Evolutionary conservation across 257 asterid genomes (phyloP).

Genomic region (Asclepias syriaca): DNA sequence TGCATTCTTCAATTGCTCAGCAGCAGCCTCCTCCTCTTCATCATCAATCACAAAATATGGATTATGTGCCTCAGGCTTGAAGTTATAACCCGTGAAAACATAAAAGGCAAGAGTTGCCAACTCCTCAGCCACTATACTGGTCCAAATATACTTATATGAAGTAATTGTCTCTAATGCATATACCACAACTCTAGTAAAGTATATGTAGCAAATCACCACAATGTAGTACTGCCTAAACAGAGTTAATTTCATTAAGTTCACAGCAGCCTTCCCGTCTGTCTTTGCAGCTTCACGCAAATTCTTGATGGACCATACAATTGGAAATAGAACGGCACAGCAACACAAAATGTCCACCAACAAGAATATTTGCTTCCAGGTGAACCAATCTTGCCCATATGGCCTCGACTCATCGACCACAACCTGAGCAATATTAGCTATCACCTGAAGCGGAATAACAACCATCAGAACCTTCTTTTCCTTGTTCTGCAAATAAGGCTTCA

Average conservation of each 20-base stretch:
- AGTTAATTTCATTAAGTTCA: conserved; percentile 83
- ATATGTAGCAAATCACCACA: conserved; percentile 79
- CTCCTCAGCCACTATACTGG: conserved; percentile 75
- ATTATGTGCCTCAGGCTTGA: conserved; percentile 79
- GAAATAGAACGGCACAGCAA: conserved; percentile 78
- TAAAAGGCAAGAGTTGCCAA: conserved; percentile 73
- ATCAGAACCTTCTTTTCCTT: conserved; percentile 84
- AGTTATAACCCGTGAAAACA: conserved; percentile 64
- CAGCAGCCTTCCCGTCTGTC: conserved; percentile 87
- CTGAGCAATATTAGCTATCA: conserved; percentile 79
- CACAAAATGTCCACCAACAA: conserved; percentile 76
- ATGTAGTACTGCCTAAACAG: conserved; percentile 73
- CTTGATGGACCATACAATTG: conserved; percentile 91
- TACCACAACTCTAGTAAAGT: conserved; percentile 85
- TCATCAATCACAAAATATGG: conserved; percentile 79
- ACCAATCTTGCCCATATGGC: conserved; percentile 68
- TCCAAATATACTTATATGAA: conserved; percentile 73
- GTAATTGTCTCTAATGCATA: conserved; percentile 83
- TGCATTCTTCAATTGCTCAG: conserved; percentile 80
- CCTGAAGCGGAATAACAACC: conserved; percentile 77
- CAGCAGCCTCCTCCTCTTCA: conserved; percentile 87
- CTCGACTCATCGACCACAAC: conserved; percentile 76
- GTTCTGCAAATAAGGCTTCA: conserved; percentile 83
- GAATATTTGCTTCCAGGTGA: conserved; percentile 74
- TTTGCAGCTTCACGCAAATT: conserved; percentile 79